Evolutionary conservation across 352 stramenopile genomes (phyloP), one percentile per base, ranked within the genome.

Genomic region (Phytophthora colocasiae): DNA sequence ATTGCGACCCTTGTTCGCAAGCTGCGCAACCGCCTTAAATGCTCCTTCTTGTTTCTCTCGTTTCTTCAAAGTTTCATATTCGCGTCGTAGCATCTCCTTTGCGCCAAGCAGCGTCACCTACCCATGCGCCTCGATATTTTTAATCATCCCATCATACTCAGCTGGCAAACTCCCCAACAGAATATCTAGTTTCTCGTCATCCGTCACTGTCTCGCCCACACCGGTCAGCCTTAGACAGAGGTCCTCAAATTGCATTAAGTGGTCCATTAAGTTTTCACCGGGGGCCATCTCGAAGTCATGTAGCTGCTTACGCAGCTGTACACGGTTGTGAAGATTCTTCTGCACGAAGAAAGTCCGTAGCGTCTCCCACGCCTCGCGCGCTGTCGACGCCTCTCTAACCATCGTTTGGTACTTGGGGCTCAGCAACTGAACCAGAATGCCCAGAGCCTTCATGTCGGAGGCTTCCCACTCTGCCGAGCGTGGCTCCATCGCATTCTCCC

Each of bases 271-370:
- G 27, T 50, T 19, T 11, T 12, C 24, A 19, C 39, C 39, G 11
- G 15, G 11, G 2, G 19, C 3, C 22, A 50, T 39, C 12, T 50
- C 4, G 11, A 63, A 50, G 1, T 50, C 29, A 43, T 59, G 48
- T 19, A 58, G 26, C 12, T 68, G 31, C 17, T 52, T 57, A 5
- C 60, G 19, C 8, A 68, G 41, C 34, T 68, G 51, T 10, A 68
- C 51, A 15, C 26, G 32, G 12, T 68, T 62, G 14, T 62, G 44
- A 6, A 68, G 4, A 11, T 45, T 54, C 22, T 51, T 6, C 60
- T 62, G 32, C 6, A 57, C 44, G 17, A 58, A 56, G n/a, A 68
- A 62, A 9, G 14, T 22, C 6, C 46, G 40, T 6, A 63, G 26
- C 10, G 29, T 54, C n/a, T 60, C 48, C 59, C 41, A 60, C n/a